These are phyloP conservation scores for Xylaria nigripes DNA, from an alignment of 495 filamentous ascomycete species.

Conservation along the genomic window DNA sequence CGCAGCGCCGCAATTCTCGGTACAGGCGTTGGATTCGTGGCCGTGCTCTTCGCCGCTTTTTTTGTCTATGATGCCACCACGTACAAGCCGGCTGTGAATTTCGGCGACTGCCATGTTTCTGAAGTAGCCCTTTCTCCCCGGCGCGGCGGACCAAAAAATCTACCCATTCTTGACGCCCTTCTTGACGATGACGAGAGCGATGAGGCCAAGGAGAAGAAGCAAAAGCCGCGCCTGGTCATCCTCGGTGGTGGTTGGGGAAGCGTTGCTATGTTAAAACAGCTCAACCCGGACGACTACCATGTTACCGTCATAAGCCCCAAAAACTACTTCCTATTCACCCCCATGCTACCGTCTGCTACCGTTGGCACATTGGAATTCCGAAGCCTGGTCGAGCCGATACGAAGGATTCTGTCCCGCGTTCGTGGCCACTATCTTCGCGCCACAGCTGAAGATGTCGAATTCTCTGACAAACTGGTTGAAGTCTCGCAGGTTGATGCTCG, in stretches of 20 bases:
- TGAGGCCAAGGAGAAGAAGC: conserved; percentile 57
- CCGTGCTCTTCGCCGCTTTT: conserved; percentile 59
- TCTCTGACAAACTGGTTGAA: conserved; percentile 85
- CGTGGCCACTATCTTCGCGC: conserved; percentile 87
- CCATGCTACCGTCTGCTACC: conserved; percentile 93
- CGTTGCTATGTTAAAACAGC: conserved; percentile 80
- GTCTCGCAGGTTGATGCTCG: conserved; percentile 61
- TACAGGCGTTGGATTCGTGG: conserved; percentile 37
- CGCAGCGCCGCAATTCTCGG: conserved; percentile 44
- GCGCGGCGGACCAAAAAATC: conserved; percentile 87
- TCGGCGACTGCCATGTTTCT: conserved; percentile 71
- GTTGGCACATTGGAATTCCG: conserved; percentile 89
- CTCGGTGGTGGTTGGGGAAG: conserved; percentile 94
- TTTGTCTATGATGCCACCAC: conserved; percentile 94
- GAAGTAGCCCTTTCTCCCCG: conserved; percentile 72
- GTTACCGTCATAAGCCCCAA: conserved; percentile 88
- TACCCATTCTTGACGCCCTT: conserved; percentile 79
- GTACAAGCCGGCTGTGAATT: conserved; percentile 57
- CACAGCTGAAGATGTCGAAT: conserved; percentile 77
- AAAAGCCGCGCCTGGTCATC: conserved; percentile 87
- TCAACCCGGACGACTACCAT: conserved; percentile 86
- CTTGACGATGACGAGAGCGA: conserved; percentile 80
- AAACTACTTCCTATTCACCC: conserved; percentile 97
- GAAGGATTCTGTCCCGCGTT: conserved; percentile 67
- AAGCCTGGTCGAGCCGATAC: conserved; percentile 86